Percentiles rank a stretch among this genome's conserved stretches.
These are phyloP conservation scores for Penicillium decumbens DNA, from an alignment of 2,329 filamentous ascomycete species.

Conservation along the genomic window DNA sequence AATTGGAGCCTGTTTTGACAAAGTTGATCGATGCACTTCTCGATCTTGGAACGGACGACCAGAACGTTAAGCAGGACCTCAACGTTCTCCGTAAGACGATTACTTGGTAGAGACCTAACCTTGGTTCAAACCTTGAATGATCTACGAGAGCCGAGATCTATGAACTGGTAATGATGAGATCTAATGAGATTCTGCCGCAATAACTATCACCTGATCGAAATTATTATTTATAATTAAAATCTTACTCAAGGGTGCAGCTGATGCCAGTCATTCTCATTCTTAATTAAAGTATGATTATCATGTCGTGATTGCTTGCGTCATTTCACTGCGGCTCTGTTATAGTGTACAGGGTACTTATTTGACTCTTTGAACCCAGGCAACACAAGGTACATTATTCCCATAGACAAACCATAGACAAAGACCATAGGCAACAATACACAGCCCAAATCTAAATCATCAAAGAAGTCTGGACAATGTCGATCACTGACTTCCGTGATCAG, in stretches of 20 bases:
- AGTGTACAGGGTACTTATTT: not conserved
- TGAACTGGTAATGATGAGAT: constrained; percentile 1
- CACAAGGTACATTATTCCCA: not conserved
- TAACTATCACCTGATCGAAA: not conserved
- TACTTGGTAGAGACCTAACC: constrained; percentile 7
- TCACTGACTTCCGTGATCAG: constrained; percentile 5
- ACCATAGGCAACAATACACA: not conserved
- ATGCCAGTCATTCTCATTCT: not conserved
- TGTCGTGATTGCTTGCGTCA: constrained; percentile 19
- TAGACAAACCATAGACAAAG: not conserved
- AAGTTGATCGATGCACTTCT: constrained; percentile 19
- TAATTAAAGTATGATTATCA: constrained; percentile 7
- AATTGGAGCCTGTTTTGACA: constrained; percentile 22
- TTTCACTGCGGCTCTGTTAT: constrained; percentile 15
- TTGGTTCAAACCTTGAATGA: not conserved
- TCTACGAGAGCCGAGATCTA: not conserved
- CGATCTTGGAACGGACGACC: constrained; percentile 15
- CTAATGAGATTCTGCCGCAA: not conserved
- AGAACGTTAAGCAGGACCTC: constrained; percentile 17
- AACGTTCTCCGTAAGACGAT: constrained; percentile 9
- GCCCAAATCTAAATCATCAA: not conserved
- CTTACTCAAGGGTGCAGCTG: not conserved
- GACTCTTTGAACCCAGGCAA: not conserved
- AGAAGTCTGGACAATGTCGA: not conserved
- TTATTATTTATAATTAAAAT: not conserved